Percentiles rank a stretch among this genome's conserved stretches.
Evolutionary conservation across 495 filamentous ascomycete genomes (phyloP).

Genomic region (Glonium stellatum): DNA sequence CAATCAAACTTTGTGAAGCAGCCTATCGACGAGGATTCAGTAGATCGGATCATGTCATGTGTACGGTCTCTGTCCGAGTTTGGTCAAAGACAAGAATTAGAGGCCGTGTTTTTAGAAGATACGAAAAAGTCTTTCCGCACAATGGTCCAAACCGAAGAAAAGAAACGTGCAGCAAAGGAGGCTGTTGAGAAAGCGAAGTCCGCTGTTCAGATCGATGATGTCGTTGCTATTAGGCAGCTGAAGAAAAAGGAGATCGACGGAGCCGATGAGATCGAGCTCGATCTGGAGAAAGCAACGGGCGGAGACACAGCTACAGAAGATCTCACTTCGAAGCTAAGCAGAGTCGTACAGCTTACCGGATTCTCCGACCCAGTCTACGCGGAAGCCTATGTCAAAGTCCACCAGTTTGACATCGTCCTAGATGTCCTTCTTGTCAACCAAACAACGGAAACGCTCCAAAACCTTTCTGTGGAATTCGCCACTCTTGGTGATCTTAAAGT

Average conservation of each 20-base stretch:
- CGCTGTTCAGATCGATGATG: conserved; percentile 92
- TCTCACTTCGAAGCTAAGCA: conserved; percentile 83
- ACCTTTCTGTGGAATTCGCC: conserved; percentile 95
- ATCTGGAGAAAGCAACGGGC: conserved; percentile 90
- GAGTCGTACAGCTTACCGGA: conserved; percentile 94
- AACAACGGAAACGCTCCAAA: conserved; percentile 92
- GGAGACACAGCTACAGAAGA: conserved; percentile 81
- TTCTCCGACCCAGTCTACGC: conserved; percentile 98
- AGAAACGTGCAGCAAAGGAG: conserved; percentile 87
- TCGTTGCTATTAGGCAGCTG: conserved; percentile 84
- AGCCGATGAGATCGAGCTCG: conserved; percentile 74
- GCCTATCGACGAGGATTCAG: conserved; percentile 94
- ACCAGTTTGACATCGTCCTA: conserved; percentile 97
- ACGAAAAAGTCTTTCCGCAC: conserved; percentile 92
- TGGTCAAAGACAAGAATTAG: conserved; percentile 76
- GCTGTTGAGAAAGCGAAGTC: conserved; percentile 87
- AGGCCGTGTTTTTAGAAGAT: conserved; percentile 90
- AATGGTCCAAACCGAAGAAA: conserved; percentile 98
- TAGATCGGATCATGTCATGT: conserved; percentile 95
- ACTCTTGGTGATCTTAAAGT: conserved; percentile 97
- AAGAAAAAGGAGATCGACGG: conserved; percentile 81
- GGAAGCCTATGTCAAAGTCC: conserved; percentile 96
- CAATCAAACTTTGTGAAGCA: conserved; percentile 97
- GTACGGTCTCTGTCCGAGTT: conserved; percentile 91
- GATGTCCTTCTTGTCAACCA: conserved; percentile 98